A percentile compares a stretch with the other conserved stretches of the same genome.
Conservation (phyloP, 2,329 filamentous ascomycete genomes). For the Hysterium pulicare region DNA sequence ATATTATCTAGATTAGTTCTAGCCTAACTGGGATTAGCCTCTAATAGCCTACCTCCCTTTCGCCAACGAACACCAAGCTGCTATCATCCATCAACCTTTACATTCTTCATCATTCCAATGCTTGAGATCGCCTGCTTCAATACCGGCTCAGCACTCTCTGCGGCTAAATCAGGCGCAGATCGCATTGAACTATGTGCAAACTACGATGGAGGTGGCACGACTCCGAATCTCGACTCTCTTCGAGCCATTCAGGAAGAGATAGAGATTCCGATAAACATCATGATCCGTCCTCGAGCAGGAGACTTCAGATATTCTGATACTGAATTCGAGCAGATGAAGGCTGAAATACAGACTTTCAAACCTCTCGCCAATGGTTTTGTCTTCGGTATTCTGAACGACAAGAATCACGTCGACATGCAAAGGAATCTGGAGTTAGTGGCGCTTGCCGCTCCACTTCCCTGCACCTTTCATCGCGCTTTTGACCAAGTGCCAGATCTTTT, state of each 20-base stretch:
- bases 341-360: conserved; percentile 36
- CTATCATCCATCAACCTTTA: background rate
- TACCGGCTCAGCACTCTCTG: conserved; percentile 40
- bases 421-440: conserved; percentile 43
- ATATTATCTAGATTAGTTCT: too few species aligned
- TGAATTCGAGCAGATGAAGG: conserved; percentile 46
- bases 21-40: too few species aligned
- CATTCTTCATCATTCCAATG: background rate
- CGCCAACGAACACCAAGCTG: too few species aligned
- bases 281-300: conserved; percentile 51
- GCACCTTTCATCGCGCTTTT: conserved; percentile 56
- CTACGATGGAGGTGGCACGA: conserved; percentile 41
- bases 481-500: conserved; percentile 39
- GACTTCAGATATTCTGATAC: conserved; percentile 43
- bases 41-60: too few species aligned
- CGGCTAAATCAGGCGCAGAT: conserved; percentile 43
- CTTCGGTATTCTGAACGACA: conserved; percentile 46
- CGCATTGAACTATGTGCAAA: conserved; percentile 51
- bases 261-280: conserved; percentile 47
- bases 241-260: conserved; percentile 16
- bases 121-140: conserved; percentile 53
- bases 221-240: conserved; percentile 31
- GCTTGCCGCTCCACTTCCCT: conserved; percentile 42
- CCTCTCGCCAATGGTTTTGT: conserved; percentile 48
- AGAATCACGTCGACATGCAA: conserved; percentile 37